Evolutionary conservation across 2,329 filamentous ascomycete species (phyloP).

Genomic region (Colletotrichum zoysiae): DNA sequence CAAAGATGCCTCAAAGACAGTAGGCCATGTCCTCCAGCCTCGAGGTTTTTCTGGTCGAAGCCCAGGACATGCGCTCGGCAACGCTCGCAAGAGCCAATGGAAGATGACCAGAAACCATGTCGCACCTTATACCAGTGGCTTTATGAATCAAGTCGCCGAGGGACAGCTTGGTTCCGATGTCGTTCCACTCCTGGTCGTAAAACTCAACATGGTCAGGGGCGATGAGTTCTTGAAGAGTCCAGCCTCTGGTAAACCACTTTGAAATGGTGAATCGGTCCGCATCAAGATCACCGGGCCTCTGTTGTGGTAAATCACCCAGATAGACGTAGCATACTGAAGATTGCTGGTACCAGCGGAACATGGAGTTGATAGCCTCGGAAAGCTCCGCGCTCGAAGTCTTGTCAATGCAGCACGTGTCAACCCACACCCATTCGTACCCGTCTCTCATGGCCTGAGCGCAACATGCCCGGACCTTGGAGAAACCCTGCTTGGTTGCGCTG

Average conservation of each 20-base stretch:
- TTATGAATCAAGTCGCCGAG: conserved; percentile 40
- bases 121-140: background rate
- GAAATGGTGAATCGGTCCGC: background rate
- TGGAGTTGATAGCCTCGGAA: conserved; percentile 48
- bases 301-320: conserved; percentile 16
- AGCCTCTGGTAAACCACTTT: conserved; percentile 46
- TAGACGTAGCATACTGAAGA: conserved; percentile 48
- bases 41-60: conserved; percentile 47
- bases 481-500: conserved; percentile 30
- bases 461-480: conserved; percentile 43
- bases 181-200: conserved; percentile 46
- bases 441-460: conserved; percentile 43
- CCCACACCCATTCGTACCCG: conserved; percentile 47
- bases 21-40: conserved; percentile 50
- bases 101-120: background rate
- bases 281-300: conserved; percentile 22
- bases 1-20: conserved; percentile 50
- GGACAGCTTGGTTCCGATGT: conserved; percentile 46
- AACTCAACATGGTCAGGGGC: conserved; percentile 48
- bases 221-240: conserved; percentile 50
- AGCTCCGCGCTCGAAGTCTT: conserved; percentile 47
- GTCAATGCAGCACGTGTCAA: conserved; percentile 51
- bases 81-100: conserved; percentile 34
- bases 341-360: conserved; percentile 47
- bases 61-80: conserved; percentile 45